phyloP scores from a whole-genome alignment of 352 stramenopile species.

The Sclerospora graminicola region DNA sequence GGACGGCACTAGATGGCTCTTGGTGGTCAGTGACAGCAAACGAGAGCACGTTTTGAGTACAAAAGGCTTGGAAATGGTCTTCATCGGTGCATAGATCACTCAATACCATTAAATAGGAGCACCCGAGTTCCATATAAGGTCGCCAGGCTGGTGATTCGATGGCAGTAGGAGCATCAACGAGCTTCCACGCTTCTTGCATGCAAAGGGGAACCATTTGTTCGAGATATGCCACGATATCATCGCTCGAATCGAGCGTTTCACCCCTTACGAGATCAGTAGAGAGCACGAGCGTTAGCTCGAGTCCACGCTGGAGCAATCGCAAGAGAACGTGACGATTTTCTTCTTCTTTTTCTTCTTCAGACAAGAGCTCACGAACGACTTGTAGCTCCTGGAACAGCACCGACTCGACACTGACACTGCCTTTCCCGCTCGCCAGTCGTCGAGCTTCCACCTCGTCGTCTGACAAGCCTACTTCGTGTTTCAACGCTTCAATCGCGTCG shows the following conservation, averaged over 20 bases:
- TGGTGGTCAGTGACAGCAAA: constrained; percentile 5
- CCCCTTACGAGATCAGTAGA: constrained; percentile 1
- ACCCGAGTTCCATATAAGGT: constrained; percentile 30
- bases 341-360: constrained; percentile 45
- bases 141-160: constrained; percentile 8
- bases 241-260: constrained; percentile 2
- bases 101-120: constrained; percentile 39
- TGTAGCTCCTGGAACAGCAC: constrained; percentile 52
- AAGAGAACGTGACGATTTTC: constrained; percentile 45
- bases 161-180: neutral
- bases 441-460: constrained; percentile 49
- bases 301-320: constrained; percentile 45
- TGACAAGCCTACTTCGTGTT: constrained; percentile 47
- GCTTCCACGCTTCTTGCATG: constrained; percentile 18
- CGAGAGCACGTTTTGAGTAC: constrained; percentile 22
- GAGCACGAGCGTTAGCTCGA: constrained; percentile 31
- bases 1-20: constrained; percentile 1
- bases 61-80: constrained; percentile 27
- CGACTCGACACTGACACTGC: constrained; percentile 20
- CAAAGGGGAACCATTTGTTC: constrained; percentile 32
- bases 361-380: constrained; percentile 52
- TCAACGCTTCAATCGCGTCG: constrained; percentile 42
- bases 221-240: constrained; percentile 10
- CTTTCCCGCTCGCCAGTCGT: constrained; percentile 21
- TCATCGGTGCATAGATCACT: constrained; percentile 19